Evolutionary conservation across 371 early-diverging fungal genomes (phyloP), one percentile per base, ranked within the genome.

Genomic region (Batrachochytrium dendrobatidis): DNA sequence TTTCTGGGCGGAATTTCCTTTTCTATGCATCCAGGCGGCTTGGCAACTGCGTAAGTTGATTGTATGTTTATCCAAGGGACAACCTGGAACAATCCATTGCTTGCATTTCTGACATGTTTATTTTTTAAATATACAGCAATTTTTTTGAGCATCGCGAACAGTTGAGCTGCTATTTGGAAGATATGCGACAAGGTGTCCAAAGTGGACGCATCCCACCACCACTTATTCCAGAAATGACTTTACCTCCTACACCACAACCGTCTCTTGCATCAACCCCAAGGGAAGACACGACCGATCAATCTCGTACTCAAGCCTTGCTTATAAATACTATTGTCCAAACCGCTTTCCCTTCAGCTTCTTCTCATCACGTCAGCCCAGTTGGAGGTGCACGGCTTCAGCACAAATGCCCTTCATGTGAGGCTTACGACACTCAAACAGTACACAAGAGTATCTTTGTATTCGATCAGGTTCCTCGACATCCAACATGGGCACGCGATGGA

Each of bases 131-230:
- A 26, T 17, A 1, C 28, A 64, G 59, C 15, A 25, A 50, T 5
- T 75, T 70, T 49, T 75, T 75, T 31, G 75, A 75, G 15, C 72
- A 75, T 56, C 57, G 69, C 17, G 69, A 70, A 32, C 29, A 60
- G 0, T 61, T 75, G 31, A 62, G 65, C 28, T 75, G 75, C 54
- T 75, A 72, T 44, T 25, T 48, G 18, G 48, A 28, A 17, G 63
- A 63, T 33, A 55, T 71, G 18, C 44, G 20, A 1, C 45, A 15
- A 10, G 59, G 60, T 20, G 59, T 63, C 0, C 50, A 20, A 28
- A 17, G 5, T 2, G 71, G 71, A 1, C 10, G 26, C 15, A 45
- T 70, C 24, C 66, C 70, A 17, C 60, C 65, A 20, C 59, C 62
- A 17, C 59, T 39, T 39, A n/a, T 15, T n/a, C 15, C 39, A n/a